Base-by-base conservation (phyloP, 495 filamentous ascomycete genomes). In the Corynascus novoguineensis region DNA sequence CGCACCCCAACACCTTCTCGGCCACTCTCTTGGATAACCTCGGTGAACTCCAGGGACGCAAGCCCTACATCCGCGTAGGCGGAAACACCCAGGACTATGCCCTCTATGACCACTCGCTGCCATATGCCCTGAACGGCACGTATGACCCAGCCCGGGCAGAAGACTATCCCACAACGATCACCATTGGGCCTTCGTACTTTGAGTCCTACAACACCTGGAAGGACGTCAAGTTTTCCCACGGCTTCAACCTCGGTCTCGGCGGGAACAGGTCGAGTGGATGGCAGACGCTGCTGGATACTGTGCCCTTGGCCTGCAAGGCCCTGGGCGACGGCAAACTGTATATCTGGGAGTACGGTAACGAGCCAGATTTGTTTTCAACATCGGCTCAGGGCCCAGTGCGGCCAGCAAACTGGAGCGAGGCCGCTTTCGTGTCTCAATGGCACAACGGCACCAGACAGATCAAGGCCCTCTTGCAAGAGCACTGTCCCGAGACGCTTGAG, bases 301-400 rank as follows among this genome's bases (percentile, higher is more conserved):
- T 81, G 0, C 73, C 79, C 0, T 64, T 83, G 28, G 84, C 77
- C 9, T 88, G 85, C 69, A 81, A 81, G 58, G 80, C 81, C 9
- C 64, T 86, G 5, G 64, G 71, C 29, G 69, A 63, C 9, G 77
- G 73, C 15, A 78, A 70, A 50, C 66, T 86, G 17, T 71, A 79
- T 24, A 69, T 70, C 54, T 87, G 82, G 83, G 79, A 83, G 52
- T 78, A 84, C 60, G 85, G 84, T 15, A 87, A 88, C 55, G 85
- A 88, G 68, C 83, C 84, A 0, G 84, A 88, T 61, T 69, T 87
- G 24, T 86, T 70, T 64, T 76, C 77, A 19, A 79, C 76, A 4
- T 80, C 77, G 27, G 60, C 76, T 12, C 80, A 81, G 53, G 80
- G 81, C 0, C 66, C 71, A 3, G 76, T 81, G 45, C 68, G 84